A percentile compares a stretch with the other conserved stretches of the same genome.
Conservation (phyloP, 345 rosid species). For the Murraya koenigii region DNA sequence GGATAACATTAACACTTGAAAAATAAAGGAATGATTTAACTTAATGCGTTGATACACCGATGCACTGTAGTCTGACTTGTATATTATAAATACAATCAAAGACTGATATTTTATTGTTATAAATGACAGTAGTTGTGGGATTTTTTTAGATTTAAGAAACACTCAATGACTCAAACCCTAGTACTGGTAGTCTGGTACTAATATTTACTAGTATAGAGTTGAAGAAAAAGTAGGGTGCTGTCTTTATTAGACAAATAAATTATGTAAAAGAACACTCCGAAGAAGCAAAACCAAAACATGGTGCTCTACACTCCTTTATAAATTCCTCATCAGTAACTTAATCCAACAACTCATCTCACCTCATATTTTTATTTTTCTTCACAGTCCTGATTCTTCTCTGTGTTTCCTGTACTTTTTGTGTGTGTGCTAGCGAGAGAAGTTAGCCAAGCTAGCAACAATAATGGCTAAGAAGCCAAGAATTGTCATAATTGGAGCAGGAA, state of each 20-base stretch:
- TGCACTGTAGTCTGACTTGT: no score
- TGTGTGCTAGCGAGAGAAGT: background rate
- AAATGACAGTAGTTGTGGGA: no score
- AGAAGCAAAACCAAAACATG: slow-evolving; percentile 3
- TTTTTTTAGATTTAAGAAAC: background rate
- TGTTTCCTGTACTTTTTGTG: background rate
- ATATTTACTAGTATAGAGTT: slow-evolving; percentile 17
- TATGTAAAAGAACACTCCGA: slow-evolving; percentile 9
- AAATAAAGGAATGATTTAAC: no score
- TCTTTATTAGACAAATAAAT: slow-evolving; percentile 37
- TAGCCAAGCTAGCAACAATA: slow-evolving; percentile 20
- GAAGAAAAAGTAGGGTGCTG: slow-evolving; percentile 53
- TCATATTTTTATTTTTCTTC: slow-evolving; percentile 19
- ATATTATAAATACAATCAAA: no score
- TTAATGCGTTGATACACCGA: no score
- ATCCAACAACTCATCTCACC: slow-evolving; percentile 17
- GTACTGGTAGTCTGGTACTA: background rate
- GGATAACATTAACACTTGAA: no score
- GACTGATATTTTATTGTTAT: no score
- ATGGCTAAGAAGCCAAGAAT: slow-evolving; percentile 90
- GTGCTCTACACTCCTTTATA: slow-evolving; percentile 26
- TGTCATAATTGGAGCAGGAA: slow-evolving; percentile 94
- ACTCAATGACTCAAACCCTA: background rate
- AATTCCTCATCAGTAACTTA: slow-evolving; percentile 28
- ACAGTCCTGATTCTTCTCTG: background rate